These are phyloP conservation scores for Rosa lucieae DNA, from an alignment of 306 rosid genomes.

Conservation along the genomic window DNA sequence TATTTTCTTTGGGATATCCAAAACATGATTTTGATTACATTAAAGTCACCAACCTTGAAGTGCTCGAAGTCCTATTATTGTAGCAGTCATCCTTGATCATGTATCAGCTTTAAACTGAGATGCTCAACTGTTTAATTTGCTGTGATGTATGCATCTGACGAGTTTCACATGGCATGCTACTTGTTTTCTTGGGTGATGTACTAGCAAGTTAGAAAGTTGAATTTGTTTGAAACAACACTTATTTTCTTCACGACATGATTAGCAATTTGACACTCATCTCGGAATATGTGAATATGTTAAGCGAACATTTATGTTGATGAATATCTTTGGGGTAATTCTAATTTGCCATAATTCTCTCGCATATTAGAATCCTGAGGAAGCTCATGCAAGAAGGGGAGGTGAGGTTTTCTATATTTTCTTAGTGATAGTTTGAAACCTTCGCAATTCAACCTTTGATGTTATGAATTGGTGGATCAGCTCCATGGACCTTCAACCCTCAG, in stretches of 20 bases:
- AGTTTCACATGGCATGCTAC: background rate
- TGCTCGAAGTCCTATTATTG: background rate
- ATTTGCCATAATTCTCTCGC: slow-evolving; percentile 33
- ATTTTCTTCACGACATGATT: background rate
- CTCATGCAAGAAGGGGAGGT: slow-evolving; percentile 99
- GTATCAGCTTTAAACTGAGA: background rate
- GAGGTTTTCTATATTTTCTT: slow-evolving; percentile 36
- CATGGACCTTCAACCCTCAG: slow-evolving; percentile 91
- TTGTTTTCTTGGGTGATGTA: background rate
- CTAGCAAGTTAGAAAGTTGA: background rate
- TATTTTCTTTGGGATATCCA: background rate
- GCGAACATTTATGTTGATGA: slow-evolving; percentile 13
- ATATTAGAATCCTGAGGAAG: slow-evolving; percentile 82
- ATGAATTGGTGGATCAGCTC: slow-evolving; percentile 70
- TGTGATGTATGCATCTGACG: background rate
- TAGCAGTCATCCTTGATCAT: background rate
- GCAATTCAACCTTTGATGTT: slow-evolving; percentile 34
- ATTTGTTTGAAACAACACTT: background rate
- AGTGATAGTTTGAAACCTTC: slow-evolving; percentile 31
- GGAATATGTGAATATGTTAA: background rate
- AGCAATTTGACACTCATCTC: background rate
- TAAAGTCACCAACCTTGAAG: background rate
- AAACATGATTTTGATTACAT: background rate
- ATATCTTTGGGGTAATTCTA: slow-evolving; percentile 18
- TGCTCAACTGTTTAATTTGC: background rate